Percentiles rank a stretch among this genome's conserved stretches.
phyloP scores from a whole-genome alignment of 768 basidiomycete genomes.

The Dictyophora rubrovolvata region DNA sequence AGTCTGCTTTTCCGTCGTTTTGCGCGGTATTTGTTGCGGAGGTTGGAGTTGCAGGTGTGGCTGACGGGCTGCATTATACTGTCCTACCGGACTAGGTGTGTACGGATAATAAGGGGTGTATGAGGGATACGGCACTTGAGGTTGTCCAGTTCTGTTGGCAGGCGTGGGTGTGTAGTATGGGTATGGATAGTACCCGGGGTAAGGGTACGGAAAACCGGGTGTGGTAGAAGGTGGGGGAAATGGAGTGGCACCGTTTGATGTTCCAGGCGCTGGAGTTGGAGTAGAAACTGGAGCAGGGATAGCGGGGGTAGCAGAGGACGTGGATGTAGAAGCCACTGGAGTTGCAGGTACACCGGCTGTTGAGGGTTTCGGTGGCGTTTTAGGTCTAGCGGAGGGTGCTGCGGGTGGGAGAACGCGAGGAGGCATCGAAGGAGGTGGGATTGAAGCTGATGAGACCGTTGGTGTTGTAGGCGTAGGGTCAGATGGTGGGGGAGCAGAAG shows the following conservation, averaged over 20 bases:
- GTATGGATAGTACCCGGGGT: constrained; percentile 10
- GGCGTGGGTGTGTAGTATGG: constrained; percentile 1
- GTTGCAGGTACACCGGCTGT: neutral
- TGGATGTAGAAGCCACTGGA: constrained; percentile 10
- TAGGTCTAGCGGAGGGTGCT: neutral
- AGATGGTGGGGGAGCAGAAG: constrained; percentile 21
- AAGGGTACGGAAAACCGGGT: constrained; percentile 9
- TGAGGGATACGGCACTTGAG: constrained; percentile 14
- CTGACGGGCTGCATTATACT: neutral
- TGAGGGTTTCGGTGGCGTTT: neutral
- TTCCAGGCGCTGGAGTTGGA: constrained; percentile 4
- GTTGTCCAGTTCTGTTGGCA: neutral
- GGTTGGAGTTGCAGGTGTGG: constrained; percentile 12
- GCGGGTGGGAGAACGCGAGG: neutral
- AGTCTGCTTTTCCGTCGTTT: constrained; percentile 35
- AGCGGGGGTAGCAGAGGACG: neutral
- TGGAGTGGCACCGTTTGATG: constrained; percentile 12
- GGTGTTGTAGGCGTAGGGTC: neutral
- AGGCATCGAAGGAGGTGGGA: constrained; percentile 3
- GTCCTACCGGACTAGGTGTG: neutral
- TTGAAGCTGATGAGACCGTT: neutral
- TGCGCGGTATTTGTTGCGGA: constrained; percentile 19
- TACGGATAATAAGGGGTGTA: constrained; percentile 16
- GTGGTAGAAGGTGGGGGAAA: constrained; percentile 7
- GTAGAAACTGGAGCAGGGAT: neutral